A percentile compares a stretch with the other conserved stretches of the same genome.
Conservation (phyloP, 2,329 filamentous ascomycete genomes). For the Sarocladium kiliense region DNA sequence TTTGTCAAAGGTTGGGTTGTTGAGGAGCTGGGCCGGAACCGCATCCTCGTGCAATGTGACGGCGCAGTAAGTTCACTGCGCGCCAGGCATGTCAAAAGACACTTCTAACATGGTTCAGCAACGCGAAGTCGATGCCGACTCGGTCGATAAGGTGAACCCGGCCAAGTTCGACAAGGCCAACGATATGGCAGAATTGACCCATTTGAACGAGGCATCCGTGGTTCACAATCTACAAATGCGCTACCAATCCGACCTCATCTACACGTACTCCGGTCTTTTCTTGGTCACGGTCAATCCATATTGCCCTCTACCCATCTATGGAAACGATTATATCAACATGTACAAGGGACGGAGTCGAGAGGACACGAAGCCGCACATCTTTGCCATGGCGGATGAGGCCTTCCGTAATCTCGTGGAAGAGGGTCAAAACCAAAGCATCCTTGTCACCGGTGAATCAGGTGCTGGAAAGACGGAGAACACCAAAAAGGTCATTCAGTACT, state of each 20-base stretch:
- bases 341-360: conserved; percentile 89
- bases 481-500: conserved; percentile 98
- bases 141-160: conserved; percentile 97
- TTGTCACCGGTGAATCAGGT: conserved; percentile 96
- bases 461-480: conserved; percentile 99
- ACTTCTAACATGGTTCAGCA: conserved; percentile 47
- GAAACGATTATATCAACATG: conserved; percentile 96
- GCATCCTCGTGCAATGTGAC: conserved; percentile 85
- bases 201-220: conserved; percentile 95
- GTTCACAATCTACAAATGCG: conserved; percentile 94
- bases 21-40: conserved; percentile 66
- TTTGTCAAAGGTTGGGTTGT: conserved; percentile 93
- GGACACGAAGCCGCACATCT: conserved; percentile 95
- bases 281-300: conserved; percentile 97
- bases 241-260: conserved; percentile 95
- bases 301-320: conserved; percentile 90
- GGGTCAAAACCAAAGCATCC: conserved; percentile 91
- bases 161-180: conserved; percentile 99
- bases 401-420: conserved; percentile 95
- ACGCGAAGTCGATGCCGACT: conserved; percentile 79
- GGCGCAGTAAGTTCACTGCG: conserved; percentile 62
- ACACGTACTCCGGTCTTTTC: conserved; percentile 96
- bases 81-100: not conserved
- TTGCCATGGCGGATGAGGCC: conserved; percentile 93
- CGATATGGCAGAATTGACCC: conserved; percentile 98